These are phyloP conservation scores for Venturia oleaginea DNA, from an alignment of 2,329 filamentous ascomycete species.

Conservation along the genomic window DNA sequence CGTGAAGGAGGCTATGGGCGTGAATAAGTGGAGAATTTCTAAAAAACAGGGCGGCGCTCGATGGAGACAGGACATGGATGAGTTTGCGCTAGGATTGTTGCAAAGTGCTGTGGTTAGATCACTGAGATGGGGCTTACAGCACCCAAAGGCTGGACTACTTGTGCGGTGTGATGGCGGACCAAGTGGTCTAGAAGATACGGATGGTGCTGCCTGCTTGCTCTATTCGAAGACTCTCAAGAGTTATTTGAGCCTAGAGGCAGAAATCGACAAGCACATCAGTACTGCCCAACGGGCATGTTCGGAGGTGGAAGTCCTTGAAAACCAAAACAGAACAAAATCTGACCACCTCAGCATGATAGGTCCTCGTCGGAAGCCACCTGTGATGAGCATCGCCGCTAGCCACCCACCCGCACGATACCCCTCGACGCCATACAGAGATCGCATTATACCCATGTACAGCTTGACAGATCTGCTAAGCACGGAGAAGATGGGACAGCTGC, in stretches of 20 bases:
- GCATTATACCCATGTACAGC: constrained; percentile 10
- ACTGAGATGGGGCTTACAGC: constrained; percentile 3
- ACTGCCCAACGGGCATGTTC: no score
- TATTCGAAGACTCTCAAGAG: not conserved
- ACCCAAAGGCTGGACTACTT: not conserved
- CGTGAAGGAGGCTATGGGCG: not conserved
- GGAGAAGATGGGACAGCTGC: not conserved
- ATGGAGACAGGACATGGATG: not conserved
- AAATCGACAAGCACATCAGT: not conserved
- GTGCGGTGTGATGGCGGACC: not conserved
- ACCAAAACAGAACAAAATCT: not conserved
- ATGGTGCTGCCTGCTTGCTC: not conserved
- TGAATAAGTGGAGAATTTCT: no score
- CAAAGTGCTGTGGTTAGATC: constrained; percentile 3
- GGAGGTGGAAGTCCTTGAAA: no score
- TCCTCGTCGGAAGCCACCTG: not conserved
- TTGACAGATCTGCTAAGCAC: constrained; percentile 1
- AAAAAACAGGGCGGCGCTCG: no score
- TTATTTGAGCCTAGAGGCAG: not conserved
- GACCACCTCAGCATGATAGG: not conserved
- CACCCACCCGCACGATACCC: not conserved
- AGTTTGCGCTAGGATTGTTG: constrained; percentile 9
- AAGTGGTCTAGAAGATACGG: not conserved
- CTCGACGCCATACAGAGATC: not conserved
- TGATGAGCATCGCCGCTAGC: not conserved